Base-by-base conservation (phyloP, 2,329 filamentous ascomycete genomes). In the Trichoderma sp. region DNA sequence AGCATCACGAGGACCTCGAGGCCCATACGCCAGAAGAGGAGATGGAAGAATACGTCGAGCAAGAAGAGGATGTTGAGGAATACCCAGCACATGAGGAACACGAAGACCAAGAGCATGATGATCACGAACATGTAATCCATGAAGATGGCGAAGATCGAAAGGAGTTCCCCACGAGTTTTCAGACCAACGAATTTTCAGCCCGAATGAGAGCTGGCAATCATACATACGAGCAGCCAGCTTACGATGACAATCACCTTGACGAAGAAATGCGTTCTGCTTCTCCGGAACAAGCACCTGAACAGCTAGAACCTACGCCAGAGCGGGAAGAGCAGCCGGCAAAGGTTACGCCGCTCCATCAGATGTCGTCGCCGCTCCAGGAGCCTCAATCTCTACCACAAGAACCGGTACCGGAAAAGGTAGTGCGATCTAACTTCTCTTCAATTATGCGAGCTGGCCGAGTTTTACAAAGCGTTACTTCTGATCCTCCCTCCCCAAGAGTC, bases 371-470 rank as follows among this genome's bases (percentile, higher is more conserved):
- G 2, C 70, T 76, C 8, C 78, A 80, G 66, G 76, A 79, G 14
- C 76, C 76, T 11, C 76, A 76, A 53, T 78, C 79, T 4, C 33
- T 77, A 8, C 72, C 70, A 21, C 76, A 75, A 5, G 79, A 81
- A 56, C 58, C 70, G 4, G 57, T 71, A 24, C 71, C 72, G 6
- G 77, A 79, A 14, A 77, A 76, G 49, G 77, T 75, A 2, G 70
- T 73, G 16, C 82, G 85, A 10, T 83, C 84, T 31, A 80, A 79
- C 6, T 78, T 89, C 0, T 88, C 86, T 5, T 86, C 87, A 1
- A 88, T 88, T 43, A 84, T 89, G n/a, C 82, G 86, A 57, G 87
- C 83, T 31, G 87, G 86, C 3, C 81, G 85, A 59, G 86, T 83
- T 35, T 77, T 89, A 16, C 87, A 88, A 73, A 86, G 82, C 69